phyloP scores from a whole-genome alignment of 2,329 filamentous ascomycete genomes.

The Chaetomiaceae sp. region DNA sequence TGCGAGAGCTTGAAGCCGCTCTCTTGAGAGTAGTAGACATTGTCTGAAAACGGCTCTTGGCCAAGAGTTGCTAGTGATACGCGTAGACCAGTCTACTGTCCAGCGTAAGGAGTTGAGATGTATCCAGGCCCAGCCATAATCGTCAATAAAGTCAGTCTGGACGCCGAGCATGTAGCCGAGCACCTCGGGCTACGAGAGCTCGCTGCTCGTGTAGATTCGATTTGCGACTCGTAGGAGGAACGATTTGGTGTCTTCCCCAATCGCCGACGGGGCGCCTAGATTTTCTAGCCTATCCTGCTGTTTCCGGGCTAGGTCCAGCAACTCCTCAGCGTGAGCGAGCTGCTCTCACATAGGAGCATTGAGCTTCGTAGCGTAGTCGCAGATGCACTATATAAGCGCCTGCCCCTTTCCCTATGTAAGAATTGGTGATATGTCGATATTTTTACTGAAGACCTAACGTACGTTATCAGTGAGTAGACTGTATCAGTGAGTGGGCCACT shows the following conservation, averaged over 20 bases:
- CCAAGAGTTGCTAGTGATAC: neutral
- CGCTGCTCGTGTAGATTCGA: neutral
- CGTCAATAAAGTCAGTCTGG: neutral
- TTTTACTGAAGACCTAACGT: no score
- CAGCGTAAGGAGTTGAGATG: neutral
- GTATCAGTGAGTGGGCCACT: no score
- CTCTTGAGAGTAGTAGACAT: neutral
- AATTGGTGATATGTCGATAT: no score
- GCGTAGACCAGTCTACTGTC: neutral
- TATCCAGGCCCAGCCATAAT: neutral
- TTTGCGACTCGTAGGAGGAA: neutral
- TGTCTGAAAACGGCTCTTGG: neutral
- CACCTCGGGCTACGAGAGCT: neutral
- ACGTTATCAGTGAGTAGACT: no score
- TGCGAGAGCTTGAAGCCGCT: neutral
- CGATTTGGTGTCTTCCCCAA: neutral
- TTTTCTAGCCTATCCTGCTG: neutral
- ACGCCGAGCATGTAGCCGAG: neutral
- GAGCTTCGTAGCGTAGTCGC: no score
- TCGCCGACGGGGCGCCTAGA: neutral
- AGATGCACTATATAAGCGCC: no score
- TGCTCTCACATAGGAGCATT: neutral
- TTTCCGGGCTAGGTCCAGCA: neutral
- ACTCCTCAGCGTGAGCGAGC: neutral
- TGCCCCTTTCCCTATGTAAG: no score